A percentile compares a stretch with the other conserved stretches of the same genome.
phyloP scores from a whole-genome alignment of 208 protist species.

The Trypanosoma cruzi region DNA sequence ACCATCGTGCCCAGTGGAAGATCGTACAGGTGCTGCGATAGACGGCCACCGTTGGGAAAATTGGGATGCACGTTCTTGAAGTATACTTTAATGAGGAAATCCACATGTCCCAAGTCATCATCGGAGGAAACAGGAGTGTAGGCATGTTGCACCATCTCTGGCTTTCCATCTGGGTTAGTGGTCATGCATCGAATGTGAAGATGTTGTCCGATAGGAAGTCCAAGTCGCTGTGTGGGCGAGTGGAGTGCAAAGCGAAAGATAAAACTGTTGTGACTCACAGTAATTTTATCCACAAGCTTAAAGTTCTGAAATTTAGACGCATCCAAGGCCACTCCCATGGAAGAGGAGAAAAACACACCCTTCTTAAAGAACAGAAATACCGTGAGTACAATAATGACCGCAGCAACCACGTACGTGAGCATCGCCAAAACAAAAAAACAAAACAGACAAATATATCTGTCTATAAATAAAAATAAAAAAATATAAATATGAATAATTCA shows the following conservation, averaged over 20 bases:
- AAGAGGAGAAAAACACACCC: too few relatives aligned
- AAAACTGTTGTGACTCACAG: slow-evolving; percentile 68
- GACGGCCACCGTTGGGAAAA: slow-evolving; percentile 88
- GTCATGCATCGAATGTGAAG: slow-evolving; percentile 51
- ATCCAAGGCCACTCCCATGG: slow-evolving; percentile 40
- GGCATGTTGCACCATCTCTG: slow-evolving; percentile 72
- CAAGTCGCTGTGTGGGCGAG: slow-evolving; percentile 45
- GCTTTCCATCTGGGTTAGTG: slow-evolving; percentile 35
- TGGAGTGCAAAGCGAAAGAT: slow-evolving; percentile 87
- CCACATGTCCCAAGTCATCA: slow-evolving; percentile 89
- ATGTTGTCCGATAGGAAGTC: slow-evolving; percentile 85
- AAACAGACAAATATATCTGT: background rate
- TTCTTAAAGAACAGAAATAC: background rate
- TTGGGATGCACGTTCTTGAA: slow-evolving; percentile 73
- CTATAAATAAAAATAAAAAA: background rate
- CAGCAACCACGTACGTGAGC: slow-evolving; percentile 15
- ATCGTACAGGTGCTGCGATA: slow-evolving; percentile 88
- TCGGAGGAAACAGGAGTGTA: slow-evolving; percentile 93
- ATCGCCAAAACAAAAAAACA: background rate
- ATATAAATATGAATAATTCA: background rate
- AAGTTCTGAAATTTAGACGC: slow-evolving; percentile 56
- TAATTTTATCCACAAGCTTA: slow-evolving; percentile 52
- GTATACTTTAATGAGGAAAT: slow-evolving; percentile 95
- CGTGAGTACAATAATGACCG: slow-evolving; percentile 2
- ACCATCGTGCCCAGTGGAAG: slow-evolving; percentile 83